These are phyloP conservation scores for Plasmopara halstedii DNA, from an alignment of 352 stramenopile species.

Conservation along the genomic window DNA sequence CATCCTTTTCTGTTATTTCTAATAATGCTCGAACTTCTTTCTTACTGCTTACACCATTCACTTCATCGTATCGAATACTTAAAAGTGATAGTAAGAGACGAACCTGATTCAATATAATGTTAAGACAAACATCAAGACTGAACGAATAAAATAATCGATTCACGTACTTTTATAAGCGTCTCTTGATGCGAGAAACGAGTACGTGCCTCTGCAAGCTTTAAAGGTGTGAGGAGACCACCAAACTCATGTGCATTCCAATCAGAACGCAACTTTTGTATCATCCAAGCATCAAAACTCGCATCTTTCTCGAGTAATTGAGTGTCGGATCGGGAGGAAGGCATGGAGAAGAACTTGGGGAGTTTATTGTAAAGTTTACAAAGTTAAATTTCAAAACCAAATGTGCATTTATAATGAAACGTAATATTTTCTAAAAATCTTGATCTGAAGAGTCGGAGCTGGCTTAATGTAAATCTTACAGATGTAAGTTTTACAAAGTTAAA, in stretches of 20 bases:
- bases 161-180: slow-evolving; percentile 30
- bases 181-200: slow-evolving; percentile 53
- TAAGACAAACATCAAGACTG: too few species aligned
- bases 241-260: slow-evolving; percentile 75
- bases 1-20: slow-evolving; percentile 43
- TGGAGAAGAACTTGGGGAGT: background rate
- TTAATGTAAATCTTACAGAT: too few species aligned
- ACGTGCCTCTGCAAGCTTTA: slow-evolving; percentile 51
- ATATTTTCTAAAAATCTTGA: background rate
- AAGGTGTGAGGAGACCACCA: slow-evolving; percentile 44
- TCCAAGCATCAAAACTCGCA: slow-evolving; percentile 51
- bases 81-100: slow-evolving; percentile 60
- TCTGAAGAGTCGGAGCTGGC: background rate
- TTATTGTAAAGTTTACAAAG: too few species aligned
- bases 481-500: too few species aligned
- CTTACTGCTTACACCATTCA: slow-evolving; percentile 28
- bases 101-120: too few species aligned
- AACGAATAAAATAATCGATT: too few species aligned
- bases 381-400: too few species aligned
- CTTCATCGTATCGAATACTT: slow-evolving; percentile 47
- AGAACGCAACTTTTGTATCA: slow-evolving; percentile 65
- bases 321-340: background rate
- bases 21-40: slow-evolving; percentile 45
- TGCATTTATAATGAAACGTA: background rate
- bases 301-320: background rate